Evolutionary conservation across 2,329 filamentous ascomycete species (phyloP).

Genomic region (Colletotrichum caudatum): DNA sequence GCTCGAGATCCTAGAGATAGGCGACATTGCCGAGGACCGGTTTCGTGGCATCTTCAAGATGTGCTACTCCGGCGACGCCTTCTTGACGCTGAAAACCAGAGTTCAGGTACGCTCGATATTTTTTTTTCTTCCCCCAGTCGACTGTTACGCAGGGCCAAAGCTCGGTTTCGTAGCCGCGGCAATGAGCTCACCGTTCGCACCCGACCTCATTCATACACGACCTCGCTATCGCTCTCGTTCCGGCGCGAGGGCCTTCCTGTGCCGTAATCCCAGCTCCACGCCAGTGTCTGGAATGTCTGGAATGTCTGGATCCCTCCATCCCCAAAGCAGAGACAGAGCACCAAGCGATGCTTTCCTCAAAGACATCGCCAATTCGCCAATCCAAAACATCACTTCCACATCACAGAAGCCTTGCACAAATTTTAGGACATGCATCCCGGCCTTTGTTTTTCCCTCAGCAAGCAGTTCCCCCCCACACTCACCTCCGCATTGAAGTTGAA

Average conservation of each 20-base stretch:
- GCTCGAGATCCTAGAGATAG: slow-evolving; percentile 96
- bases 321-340: slow-evolving; percentile 7
- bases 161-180: slow-evolving; percentile 19
- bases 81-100: slow-evolving; percentile 92
- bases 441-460: slow-evolving; percentile 39
- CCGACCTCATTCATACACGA: slow-evolving; percentile 1
- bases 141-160: slow-evolving; percentile 1
- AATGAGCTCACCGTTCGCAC: slow-evolving; percentile 19
- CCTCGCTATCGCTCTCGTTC: slow-evolving; percentile 14
- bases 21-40: slow-evolving; percentile 94
- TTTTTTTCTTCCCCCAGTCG: slow-evolving; percentile 33
- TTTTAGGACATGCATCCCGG: slow-evolving; percentile 22
- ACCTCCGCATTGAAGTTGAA: slow-evolving; percentile 51
- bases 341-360: slow-evolving; percentile 5
- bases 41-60: slow-evolving; percentile 99
- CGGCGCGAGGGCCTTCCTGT: background rate
- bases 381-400: slow-evolving; percentile 6
- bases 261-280: slow-evolving; percentile 13
- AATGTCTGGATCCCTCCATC: slow-evolving; percentile 9
- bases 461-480: slow-evolving; percentile 32
- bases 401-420: background rate
- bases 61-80: slow-evolving; percentile 96
- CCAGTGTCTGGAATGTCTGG: slow-evolving; percentile 32
- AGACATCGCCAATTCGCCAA: slow-evolving; percentile 19
- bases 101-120: slow-evolving; percentile 75